phyloP scores from a whole-genome alignment of 176 grass and related monocot genomes.

The Zea luxurians region DNA sequence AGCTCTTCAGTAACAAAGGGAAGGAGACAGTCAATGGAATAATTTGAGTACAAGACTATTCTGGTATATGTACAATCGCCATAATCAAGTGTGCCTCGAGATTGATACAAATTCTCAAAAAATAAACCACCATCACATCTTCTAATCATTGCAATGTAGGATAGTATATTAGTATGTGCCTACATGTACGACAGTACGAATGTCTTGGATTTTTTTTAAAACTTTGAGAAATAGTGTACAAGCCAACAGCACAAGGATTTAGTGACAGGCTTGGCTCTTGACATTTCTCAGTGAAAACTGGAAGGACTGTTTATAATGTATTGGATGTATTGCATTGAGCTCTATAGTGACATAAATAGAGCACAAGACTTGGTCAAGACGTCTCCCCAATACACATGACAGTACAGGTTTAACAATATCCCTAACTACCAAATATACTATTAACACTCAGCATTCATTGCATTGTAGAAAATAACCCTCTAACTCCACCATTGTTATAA shows the following conservation, averaged over 20 bases:
- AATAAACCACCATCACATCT: not conserved
- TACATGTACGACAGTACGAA: constrained; percentile 10
- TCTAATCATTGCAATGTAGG: not conserved
- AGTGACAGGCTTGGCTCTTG: not conserved
- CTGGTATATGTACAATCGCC: not conserved
- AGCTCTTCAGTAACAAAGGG: constrained; percentile 11
- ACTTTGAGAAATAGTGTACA: not conserved
- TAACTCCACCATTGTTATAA: not conserved
- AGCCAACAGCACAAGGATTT: constrained; percentile 11
- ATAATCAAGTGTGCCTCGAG: not conserved
- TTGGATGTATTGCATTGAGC: not conserved
- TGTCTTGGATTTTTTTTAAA: not conserved
- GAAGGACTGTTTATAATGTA: not conserved
- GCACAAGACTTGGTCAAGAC: not conserved
- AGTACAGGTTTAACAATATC: not conserved
- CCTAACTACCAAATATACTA: not conserved
- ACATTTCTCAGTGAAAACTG: not conserved
- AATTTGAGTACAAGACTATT: constrained; percentile 7
- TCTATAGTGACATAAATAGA: not conserved
- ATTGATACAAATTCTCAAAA: not conserved
- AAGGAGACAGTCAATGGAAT: constrained; percentile 7
- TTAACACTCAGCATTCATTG: not conserved
- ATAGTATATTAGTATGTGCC: not conserved
- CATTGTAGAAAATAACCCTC: not conserved
- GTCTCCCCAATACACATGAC: not conserved